These are phyloP conservation scores for Yamadazyma sp. DNA, from an alignment of 805 yeast genomes.

Conservation along the genomic window DNA sequence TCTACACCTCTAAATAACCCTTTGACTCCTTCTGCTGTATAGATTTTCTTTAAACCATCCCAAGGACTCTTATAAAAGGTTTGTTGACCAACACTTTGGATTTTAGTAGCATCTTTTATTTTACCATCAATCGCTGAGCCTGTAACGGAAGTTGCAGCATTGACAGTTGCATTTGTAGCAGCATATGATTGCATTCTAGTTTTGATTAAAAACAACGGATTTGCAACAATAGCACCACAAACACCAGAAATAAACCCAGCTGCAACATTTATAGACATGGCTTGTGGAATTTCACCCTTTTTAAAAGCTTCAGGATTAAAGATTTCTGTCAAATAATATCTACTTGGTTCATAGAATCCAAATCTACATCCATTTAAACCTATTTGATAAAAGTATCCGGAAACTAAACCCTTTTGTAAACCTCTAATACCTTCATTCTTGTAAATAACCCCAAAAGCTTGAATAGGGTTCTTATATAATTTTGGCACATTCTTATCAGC, in stretches of 20 bases:
- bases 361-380: slow-evolving; percentile 92
- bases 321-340: slow-evolving; percentile 54
- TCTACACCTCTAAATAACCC: slow-evolving; percentile 91
- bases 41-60: slow-evolving; percentile 67
- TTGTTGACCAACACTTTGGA: slow-evolving; percentile 71
- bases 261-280: slow-evolving; percentile 57
- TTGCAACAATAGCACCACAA: slow-evolving; percentile 84
- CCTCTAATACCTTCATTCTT: slow-evolving; percentile 85
- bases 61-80: slow-evolving; percentile 73
- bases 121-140: background rate
- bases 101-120: background rate
- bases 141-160: background rate
- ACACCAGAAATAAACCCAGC: slow-evolving; percentile 85
- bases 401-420: slow-evolving; percentile 80
- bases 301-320: slow-evolving; percentile 51
- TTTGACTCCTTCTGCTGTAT: slow-evolving; percentile 61
- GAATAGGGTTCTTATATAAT: slow-evolving; percentile 77
- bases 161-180: slow-evolving; percentile 51
- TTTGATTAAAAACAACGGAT: slow-evolving; percentile 89
- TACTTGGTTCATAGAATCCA: slow-evolving; percentile 88
- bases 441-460: slow-evolving; percentile 71
- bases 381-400: slow-evolving; percentile 88
- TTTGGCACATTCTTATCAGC: slow-evolving; percentile 46
- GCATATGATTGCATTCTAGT: slow-evolving; percentile 96
- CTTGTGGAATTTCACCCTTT: slow-evolving; percentile 29